Evolutionary conservation across 2,329 filamentous ascomycete genomes (phyloP).

Genomic region (Laburnicola sp.): DNA sequence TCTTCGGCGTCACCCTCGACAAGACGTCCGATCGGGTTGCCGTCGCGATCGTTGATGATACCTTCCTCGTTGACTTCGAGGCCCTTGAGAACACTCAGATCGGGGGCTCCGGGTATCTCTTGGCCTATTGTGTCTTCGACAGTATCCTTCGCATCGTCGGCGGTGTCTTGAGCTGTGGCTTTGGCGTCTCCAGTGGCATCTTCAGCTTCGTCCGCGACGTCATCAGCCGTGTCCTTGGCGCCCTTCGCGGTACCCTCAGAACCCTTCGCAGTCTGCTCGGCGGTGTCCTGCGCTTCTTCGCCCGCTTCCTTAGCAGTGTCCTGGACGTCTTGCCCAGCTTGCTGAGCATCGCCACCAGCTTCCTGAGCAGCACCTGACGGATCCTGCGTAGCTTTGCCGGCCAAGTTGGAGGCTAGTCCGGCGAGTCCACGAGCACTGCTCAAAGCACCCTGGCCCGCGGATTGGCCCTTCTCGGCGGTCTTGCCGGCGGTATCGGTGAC

Average conservation of each 20-base stretch:
- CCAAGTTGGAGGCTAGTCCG: constrained; percentile 52
- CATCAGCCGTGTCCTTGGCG: constrained; percentile 30
- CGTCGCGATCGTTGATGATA: constrained; percentile 55
- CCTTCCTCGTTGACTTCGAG: constrained; percentile 60
- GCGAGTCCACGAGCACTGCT: constrained; percentile 52
- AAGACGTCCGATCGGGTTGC: constrained; percentile 54
- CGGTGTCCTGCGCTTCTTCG: constrained; percentile 33
- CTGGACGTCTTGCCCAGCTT: constrained; percentile 40
- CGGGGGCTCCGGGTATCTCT: constrained; percentile 47
- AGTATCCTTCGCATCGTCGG: constrained; percentile 23
- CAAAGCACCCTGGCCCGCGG: constrained; percentile 45
- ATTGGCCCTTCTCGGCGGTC: constrained; percentile 40
- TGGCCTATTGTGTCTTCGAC: constrained; percentile 32
- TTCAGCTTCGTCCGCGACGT: constrained; percentile 24
- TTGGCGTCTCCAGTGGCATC: constrained; percentile 20
- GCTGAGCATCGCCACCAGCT: constrained; percentile 42
- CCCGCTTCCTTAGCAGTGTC: constrained; percentile 39
- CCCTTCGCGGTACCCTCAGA: constrained; percentile 34
- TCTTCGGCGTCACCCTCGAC: constrained; percentile 58
- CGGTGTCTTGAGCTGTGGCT: constrained; percentile 19
- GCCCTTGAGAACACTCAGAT: constrained; percentile 54
- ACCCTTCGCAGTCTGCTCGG: constrained; percentile 35
- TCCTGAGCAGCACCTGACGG: constrained; percentile 45
- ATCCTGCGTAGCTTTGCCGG: constrained; percentile 48
- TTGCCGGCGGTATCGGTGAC: constrained; percentile 39